Base-by-base conservation (phyloP, 352 stramenopile species). In the Phytophthora macrochlamydospora region DNA sequence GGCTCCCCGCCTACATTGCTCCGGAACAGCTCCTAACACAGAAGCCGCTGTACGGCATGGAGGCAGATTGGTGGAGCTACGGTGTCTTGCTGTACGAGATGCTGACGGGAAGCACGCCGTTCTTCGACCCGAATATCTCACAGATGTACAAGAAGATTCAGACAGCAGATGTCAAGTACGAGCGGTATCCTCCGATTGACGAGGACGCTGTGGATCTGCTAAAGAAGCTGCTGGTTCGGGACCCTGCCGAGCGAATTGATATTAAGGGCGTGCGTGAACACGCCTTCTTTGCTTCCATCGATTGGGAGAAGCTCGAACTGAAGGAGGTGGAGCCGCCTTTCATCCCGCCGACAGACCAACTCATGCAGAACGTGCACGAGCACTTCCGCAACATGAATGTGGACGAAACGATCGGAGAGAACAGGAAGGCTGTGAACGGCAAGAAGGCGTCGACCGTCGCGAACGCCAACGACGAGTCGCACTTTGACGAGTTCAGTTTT, bases 61-160 rank as follows among this genome's bases (percentile, higher is more conserved):
- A 85, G 37, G 90, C 90, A 18, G 91, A 97, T 68, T 97, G 91
- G 91, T 97, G 91, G 91, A 96, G 89, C 58, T 93, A 96, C 50
- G 91, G 91, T 46, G 87, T 97, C 14, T 62, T 97, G 14, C 51
- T 97, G 18, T 97, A 95, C 55, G 91, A 97, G 68, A 93, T 97
- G 80, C 70, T 97, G 29, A 94, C 86, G 6, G 92, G 92, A 13
- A 78, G 69, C 48, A 97, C 91, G 58, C 92, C 92, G 52, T 98
- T 97, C 69, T 83, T 94, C 49, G 85, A 95, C 67, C 61, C 76
- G 6, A 93, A 95, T 58, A 87, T 93, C 14, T 93, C 88, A 44
- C 76, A 89, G 30, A 94, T 95, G 81, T 97, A 95, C 78, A 92
- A 93, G 65, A 94, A 94, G 61, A 97, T 97, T 65, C 86, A 94